Evolutionary conservation across 2,329 filamentous ascomycete genomes (phyloP).

Genomic region (Pestalotiopsis sp.): DNA sequence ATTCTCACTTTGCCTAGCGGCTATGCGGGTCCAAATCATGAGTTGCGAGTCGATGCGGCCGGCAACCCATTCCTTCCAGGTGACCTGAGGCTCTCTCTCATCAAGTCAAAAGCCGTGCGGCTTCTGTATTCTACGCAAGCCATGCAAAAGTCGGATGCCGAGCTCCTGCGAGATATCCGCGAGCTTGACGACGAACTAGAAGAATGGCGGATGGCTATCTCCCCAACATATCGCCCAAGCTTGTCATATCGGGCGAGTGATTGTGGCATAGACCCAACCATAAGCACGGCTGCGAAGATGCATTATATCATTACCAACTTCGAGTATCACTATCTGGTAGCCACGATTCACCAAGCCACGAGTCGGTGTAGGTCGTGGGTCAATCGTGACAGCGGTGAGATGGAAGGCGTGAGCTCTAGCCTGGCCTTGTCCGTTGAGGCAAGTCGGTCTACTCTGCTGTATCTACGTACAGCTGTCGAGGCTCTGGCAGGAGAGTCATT

Average conservation of each 20-base stretch:
- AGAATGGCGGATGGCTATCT: constrained; percentile 53
- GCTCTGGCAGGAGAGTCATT: constrained; percentile 49
- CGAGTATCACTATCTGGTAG: constrained; percentile 58
- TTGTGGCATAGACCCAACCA: constrained; percentile 14
- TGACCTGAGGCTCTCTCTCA: constrained; percentile 49
- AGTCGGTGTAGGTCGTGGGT: constrained; percentile 49
- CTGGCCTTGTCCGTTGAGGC: constrained; percentile 56
- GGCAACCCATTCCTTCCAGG: constrained; percentile 40
- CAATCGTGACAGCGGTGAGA: constrained; percentile 33
- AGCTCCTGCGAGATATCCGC: constrained; percentile 56
- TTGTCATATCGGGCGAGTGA: constrained; percentile 39
- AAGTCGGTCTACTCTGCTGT: constrained; percentile 56
- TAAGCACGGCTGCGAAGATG: constrained; percentile 41
- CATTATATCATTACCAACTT: constrained; percentile 50
- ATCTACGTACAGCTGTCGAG: constrained; percentile 44
- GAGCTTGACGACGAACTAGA: constrained; percentile 61
- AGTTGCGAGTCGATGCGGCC: constrained; percentile 22
- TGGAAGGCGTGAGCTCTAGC: constrained; percentile 54
- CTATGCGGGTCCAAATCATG: constrained; percentile 35
- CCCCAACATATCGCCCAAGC: constrained; percentile 45
- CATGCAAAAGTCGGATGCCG: constrained; percentile 53
- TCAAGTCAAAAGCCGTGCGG: constrained; percentile 53
- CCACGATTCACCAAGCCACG: constrained; percentile 57
- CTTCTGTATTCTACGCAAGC: constrained; percentile 52
- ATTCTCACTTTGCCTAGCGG: constrained; percentile 50